Evolutionary conservation across 495 filamentous ascomycete species (phyloP), one percentile per base, ranked within the genome.

Genomic region (Pyronema omphalodes): DNA sequence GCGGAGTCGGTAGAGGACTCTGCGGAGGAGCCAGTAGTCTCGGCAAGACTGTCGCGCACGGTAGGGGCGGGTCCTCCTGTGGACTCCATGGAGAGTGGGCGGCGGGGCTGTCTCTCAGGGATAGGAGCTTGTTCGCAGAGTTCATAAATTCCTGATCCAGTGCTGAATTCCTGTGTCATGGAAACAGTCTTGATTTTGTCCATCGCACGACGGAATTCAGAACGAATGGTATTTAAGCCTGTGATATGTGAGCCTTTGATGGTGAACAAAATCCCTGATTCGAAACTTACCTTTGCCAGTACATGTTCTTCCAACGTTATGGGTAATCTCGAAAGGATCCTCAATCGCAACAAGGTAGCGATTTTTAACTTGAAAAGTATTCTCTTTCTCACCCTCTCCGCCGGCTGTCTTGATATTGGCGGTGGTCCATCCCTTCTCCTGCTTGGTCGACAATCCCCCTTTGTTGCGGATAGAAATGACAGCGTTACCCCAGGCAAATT

Each of bases 291-390:
- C 84, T 43, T 74, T 73, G 56, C 82, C 77, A 29, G 79, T 86
- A 0, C 89, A 86, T 0, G 86, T 91, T 34, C 84, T 70, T 7
- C 80, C 86, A 44, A 93, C 80, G 59, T 93, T 91, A 66, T 91
- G 85, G 44, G 80, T 77, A 3, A 75, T 71, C 70, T 91, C 86
- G 62, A 93, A 91, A 0, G 86, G 86, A 63, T 93, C 86, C 62
- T 93, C 86, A 55, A 93, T 86, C 37, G 84, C 81, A 57, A 91
- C 81, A 12, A 93, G 75, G 63, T 83, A 91, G n/a, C 84, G 37
- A 34, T 57, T 51, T 48, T 57, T 57, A 41, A 54, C 53, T 47
- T 53, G 40, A 3, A 17, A 54, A 7, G 41, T 46, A 29, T 29
- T 29, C 41, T 54, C 40, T 7, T 1, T 33, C n/a, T 23, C 41